Conservation (phyloP, 2,329 filamentous ascomycete species). For the Orbilia brochopaga region DNA sequence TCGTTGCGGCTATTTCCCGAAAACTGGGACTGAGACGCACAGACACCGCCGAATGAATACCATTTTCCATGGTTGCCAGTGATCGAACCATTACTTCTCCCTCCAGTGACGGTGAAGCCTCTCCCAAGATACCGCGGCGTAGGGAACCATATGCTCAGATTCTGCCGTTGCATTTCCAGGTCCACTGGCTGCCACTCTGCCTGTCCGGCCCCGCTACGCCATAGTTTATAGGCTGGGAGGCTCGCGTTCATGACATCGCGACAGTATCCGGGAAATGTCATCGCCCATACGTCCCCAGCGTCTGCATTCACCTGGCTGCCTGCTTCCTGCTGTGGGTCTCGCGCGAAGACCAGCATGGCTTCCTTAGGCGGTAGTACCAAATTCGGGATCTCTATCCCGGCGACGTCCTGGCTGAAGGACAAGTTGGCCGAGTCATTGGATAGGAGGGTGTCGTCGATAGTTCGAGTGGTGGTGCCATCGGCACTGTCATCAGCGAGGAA, state of each 20-base stretch:
- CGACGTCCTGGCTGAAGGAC: constrained; percentile 20
- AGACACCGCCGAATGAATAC: constrained; percentile 45
- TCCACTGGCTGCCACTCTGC: constrained; percentile 13
- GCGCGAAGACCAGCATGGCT: constrained; percentile 16
- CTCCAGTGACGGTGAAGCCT: constrained; percentile 7
- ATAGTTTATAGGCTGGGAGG: constrained; percentile 18
- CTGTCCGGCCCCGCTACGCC: constrained; percentile 7
- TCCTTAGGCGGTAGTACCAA: background rate
- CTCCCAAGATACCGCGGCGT: constrained; percentile 22
- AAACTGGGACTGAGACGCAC: constrained; percentile 11
- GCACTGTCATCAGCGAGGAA: constrained; percentile 35
- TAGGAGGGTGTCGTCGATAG: constrained; percentile 17
- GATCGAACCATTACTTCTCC: background rate
- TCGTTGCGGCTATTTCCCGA: constrained; percentile 21
- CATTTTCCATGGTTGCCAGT: background rate
- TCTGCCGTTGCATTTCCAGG: constrained; percentile 14
- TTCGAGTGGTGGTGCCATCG: background rate
- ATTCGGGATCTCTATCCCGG: constrained; percentile 37
- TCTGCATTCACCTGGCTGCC: background rate
- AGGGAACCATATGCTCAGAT: constrained; percentile 26
- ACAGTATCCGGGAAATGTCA: constrained; percentile 20
- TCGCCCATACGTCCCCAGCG: constrained; percentile 30
- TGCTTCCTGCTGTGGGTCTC: background rate
- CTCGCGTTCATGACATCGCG: background rate
- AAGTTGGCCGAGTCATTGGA: background rate